phyloP scores from a whole-genome alignment of 2,329 filamentous ascomycete genomes.

The Claviceps purpurea region DNA sequence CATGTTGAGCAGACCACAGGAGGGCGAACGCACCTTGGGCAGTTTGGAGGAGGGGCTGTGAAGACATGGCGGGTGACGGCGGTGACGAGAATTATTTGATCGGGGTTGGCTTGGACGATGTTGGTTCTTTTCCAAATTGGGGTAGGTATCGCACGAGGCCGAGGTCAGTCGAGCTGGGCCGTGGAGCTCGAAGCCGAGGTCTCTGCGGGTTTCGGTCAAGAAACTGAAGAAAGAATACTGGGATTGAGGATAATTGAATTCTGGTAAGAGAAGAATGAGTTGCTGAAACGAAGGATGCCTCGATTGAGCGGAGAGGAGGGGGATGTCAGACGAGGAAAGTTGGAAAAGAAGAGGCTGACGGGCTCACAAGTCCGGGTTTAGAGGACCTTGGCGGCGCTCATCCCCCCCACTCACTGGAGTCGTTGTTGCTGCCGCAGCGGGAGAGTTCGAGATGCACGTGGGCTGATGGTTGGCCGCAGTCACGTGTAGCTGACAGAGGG shows the following conservation, averaged over 20 bases:
- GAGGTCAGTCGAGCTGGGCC: background rate
- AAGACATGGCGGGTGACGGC: slow-evolving; percentile 58
- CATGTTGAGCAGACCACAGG: background rate
- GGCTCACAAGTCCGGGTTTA: background rate
- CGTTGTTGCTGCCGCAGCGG: too few species aligned
- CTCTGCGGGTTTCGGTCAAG: background rate
- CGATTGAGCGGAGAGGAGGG: too few species aligned
- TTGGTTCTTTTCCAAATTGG: background rate
- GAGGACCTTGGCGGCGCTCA: background rate
- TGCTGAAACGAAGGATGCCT: too few species aligned
- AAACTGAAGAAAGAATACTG: background rate
- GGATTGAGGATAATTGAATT: background rate
- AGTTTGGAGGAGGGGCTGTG: slow-evolving; percentile 88
- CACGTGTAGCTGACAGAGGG: slow-evolving; percentile 13
- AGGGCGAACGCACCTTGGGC: slow-evolving; percentile 57
- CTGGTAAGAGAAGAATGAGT: background rate
- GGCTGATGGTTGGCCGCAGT: slow-evolving; percentile 15
- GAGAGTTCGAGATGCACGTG: slow-evolving; percentile 16
- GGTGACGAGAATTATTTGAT: background rate
- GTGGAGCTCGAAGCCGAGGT: background rate
- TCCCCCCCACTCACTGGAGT: background rate
- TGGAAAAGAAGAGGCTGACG: too few species aligned
- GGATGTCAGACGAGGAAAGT: too few species aligned
- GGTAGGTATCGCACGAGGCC: background rate
- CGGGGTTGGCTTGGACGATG: background rate